Percentiles rank a stretch among this genome's conserved stretches.
Conservation (phyloP, 1,284 basidiomycete species). For the Pseudozyma flocculosa region DNA sequence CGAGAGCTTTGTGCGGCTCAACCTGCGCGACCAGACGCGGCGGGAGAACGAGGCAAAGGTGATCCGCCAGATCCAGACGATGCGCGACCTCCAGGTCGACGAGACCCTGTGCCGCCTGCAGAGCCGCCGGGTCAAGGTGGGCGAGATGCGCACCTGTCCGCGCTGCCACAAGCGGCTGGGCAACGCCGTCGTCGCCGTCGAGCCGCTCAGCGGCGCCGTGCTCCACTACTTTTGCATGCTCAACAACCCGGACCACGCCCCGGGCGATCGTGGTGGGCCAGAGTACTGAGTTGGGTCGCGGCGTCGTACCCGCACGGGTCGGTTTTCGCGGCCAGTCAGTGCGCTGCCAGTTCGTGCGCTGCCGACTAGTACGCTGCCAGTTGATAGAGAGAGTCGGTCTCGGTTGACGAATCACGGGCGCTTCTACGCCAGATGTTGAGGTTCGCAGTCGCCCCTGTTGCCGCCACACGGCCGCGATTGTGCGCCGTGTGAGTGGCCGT, state of each 20-base stretch:
- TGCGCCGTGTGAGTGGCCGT: too few species aligned
- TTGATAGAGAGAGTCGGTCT: too few species aligned
- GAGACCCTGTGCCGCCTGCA: constrained; percentile 73
- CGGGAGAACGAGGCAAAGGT: constrained; percentile 56
- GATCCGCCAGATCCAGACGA: constrained; percentile 69
- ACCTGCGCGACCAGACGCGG: constrained; percentile 30
- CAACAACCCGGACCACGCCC: constrained; percentile 21
- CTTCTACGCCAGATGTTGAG: too few species aligned
- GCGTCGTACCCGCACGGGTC: too few species aligned
- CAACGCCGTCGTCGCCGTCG: constrained; percentile 90
- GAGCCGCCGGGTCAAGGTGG: constrained; percentile 80
- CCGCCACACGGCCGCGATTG: too few species aligned
- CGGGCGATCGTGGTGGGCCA: constrained; percentile 4
- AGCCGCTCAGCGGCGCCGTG: constrained; percentile 38
- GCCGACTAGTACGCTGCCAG: too few species aligned
- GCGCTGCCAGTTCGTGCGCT: too few species aligned
- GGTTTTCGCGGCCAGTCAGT: too few species aligned
- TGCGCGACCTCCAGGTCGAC: constrained; percentile 72
- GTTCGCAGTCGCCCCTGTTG: too few species aligned
- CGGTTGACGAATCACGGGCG: too few species aligned
- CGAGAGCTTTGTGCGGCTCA: constrained; percentile 64
- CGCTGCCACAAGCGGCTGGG: constrained; percentile 94
- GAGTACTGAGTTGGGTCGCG: too few species aligned
- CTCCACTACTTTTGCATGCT: constrained; percentile 54
- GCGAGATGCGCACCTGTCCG: constrained; percentile 83